Percentiles rank a stretch among this genome's conserved stretches.
Conservation (phyloP, 2,329 filamentous ascomycete species). For the Cryphonectria radicalis region DNA sequence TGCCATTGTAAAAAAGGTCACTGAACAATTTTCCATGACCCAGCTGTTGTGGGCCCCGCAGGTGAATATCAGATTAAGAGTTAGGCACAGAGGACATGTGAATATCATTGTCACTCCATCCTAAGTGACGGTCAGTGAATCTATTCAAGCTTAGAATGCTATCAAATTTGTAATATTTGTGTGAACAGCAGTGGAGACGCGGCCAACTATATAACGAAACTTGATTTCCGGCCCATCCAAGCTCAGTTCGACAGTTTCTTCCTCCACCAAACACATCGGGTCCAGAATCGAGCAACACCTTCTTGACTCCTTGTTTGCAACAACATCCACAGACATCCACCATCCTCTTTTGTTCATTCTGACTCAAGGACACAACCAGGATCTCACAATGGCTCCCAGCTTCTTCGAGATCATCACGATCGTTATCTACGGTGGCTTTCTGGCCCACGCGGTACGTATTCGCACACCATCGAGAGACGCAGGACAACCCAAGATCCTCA, state of each 20-base stretch:
- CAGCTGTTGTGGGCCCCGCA: neutral
- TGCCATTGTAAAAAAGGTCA: too few relatives aligned
- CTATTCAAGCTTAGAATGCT: neutral
- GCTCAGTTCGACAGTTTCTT: neutral
- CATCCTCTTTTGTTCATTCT: neutral
- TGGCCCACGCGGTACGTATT: neutral
- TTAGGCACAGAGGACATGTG: too few relatives aligned
- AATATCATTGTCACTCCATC: too few relatives aligned
- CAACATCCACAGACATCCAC: neutral
- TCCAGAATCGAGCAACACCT: neutral
- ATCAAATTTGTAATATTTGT: neutral
- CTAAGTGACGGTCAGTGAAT: too few relatives aligned
- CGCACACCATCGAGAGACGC: neutral
- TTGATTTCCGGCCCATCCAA: neutral
- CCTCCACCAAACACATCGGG: neutral
- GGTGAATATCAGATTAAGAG: too few relatives aligned
- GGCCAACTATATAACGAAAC: neutral
- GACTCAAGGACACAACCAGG: neutral
- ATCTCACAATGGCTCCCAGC: neutral
- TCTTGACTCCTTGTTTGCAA: neutral
- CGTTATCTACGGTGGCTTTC: neutral
- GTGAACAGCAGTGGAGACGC: neutral
- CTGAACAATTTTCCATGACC: too few relatives aligned
- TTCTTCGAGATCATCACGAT: neutral
- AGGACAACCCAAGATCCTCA: neutral